A percentile compares a stretch with the other conserved stretches of the same genome.
These are phyloP conservation scores for Cyclotella cryptica DNA, from an alignment of 108 stramenopile genomes.

Conservation along the genomic window DNA sequence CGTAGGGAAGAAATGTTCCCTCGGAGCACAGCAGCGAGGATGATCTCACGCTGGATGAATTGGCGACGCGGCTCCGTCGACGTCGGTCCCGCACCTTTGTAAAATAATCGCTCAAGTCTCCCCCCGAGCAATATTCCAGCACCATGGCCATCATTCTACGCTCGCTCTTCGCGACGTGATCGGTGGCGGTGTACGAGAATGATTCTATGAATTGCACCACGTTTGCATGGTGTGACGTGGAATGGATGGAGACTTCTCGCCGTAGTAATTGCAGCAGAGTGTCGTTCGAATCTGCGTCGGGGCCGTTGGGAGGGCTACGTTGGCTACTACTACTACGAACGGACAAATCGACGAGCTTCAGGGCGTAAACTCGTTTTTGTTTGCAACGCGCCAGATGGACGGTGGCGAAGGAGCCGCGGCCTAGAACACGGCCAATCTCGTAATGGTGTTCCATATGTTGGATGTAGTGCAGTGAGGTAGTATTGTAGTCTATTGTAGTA, in stretches of 20 bases:
- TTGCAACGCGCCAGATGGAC: constrained; percentile 27
- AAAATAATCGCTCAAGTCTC: constrained; percentile 16
- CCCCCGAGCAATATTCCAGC: constrained; percentile 23
- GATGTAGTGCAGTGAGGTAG: too few species aligned
- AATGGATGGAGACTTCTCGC: constrained; percentile 27
- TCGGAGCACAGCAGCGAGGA: neutral
- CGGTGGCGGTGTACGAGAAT: constrained; percentile 7
- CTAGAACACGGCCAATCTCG: constrained; percentile 32
- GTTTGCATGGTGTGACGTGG: constrained; percentile 26
- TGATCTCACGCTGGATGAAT: neutral
- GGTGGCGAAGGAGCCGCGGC: constrained; percentile 35
- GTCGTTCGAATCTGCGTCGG: neutral
- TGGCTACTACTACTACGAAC: neutral
- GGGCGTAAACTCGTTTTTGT: neutral
- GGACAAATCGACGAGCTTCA: constrained; percentile 28
- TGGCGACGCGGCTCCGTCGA: neutral
- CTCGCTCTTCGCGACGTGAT: neutral
- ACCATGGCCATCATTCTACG: constrained; percentile 19
- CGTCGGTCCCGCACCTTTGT: constrained; percentile 5
- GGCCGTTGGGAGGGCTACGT: neutral
- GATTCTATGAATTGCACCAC: constrained; percentile 33
- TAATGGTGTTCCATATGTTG: constrained; percentile 28
- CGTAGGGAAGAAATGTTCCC: constrained; percentile 8
- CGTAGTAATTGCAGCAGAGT: constrained; percentile 1
- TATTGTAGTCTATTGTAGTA: too few species aligned